Base-by-base conservation (phyloP, 257 asterid species). In the Solanum tarijense region DNA sequence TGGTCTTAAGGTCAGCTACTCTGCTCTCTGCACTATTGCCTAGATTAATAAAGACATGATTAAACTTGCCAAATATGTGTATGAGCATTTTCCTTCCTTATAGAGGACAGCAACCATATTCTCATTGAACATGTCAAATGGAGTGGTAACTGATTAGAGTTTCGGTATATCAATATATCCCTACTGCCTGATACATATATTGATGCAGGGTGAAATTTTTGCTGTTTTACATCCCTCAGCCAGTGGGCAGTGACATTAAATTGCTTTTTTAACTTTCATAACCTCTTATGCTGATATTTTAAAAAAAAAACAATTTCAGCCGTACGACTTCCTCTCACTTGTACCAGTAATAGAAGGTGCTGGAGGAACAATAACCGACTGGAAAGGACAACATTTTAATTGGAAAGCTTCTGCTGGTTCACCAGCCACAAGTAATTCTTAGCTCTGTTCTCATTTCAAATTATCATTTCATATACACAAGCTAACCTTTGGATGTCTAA, bases 341-440 rank as follows among this genome's bases (percentile, higher is more conserved):
- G 88, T 94, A 89, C 99, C 99, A 43, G 99, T 97, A 92, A 94
- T 96, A 83, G 95, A 97, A 90, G 99, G 99, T 21, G 98, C 98
- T 7, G 99, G 99, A 88, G 99, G 99, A 87, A 91, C 89, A 60
- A 91, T 95, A 90, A 97, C 98, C 27, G 99, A 97, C 90, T 97
- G 99, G 99, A 87, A 87, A 69, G 99, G 99, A 21, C 75, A 88
- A 25, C 89, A 87, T 83, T 96, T 97, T 89, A 82, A 76, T 48
- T 97, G 99, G 99, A 94, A 95, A 90, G 98, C 98, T 85, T 96
- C 99, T 39, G 90, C 98, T 32, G 93, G 87, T 74, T 87, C 99
- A 83, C 89, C 60, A 9, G 95, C 94, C 43, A 74, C 96, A 48
- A 93, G 99, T 96, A 95, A 39, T 72, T 25, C 14, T 48, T 58